Conservation (phyloP, 345 rosid genomes). For the Combretum micranthum region DNA sequence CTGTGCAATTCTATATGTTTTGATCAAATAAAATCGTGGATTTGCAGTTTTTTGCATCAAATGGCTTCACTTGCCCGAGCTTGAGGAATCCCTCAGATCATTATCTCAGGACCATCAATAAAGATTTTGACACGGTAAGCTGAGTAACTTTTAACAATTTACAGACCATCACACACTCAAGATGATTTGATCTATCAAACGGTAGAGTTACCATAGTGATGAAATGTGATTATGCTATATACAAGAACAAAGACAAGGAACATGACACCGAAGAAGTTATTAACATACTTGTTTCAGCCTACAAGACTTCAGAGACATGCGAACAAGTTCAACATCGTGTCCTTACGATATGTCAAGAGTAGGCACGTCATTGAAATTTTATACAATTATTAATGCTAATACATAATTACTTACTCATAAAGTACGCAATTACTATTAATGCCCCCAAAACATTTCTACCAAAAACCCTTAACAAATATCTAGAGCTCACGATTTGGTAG, state of each 20-base stretch:
- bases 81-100: conserved; percentile 46
- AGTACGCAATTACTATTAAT: too few species aligned
- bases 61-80: conserved; percentile 44
- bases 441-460: too few species aligned
- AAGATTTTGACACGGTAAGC: conserved; percentile 35
- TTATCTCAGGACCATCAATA: conserved; percentile 37
- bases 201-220: neutral
- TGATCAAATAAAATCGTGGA: too few species aligned
- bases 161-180: neutral
- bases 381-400: too few species aligned
- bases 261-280: conserved; percentile 34
- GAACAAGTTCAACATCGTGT: conserved; percentile 22
- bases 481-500: too few species aligned
- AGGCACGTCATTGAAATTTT: neutral
- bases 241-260: conserved; percentile 29
- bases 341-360: conserved; percentile 26
- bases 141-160: neutral
- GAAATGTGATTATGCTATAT: neutral
- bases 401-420: too few species aligned
- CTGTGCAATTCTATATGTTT: too few species aligned
- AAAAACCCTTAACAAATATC: too few species aligned
- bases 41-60: conserved; percentile 46
- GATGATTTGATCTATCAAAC: neutral
- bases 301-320: conserved; percentile 23
- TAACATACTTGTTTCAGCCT: conserved; percentile 24